Percentiles rank a stretch among this genome's conserved stretches.
phyloP scores from a whole-genome alignment of 1,284 basidiomycete species.

The Ceratobasidium sp. region DNA sequence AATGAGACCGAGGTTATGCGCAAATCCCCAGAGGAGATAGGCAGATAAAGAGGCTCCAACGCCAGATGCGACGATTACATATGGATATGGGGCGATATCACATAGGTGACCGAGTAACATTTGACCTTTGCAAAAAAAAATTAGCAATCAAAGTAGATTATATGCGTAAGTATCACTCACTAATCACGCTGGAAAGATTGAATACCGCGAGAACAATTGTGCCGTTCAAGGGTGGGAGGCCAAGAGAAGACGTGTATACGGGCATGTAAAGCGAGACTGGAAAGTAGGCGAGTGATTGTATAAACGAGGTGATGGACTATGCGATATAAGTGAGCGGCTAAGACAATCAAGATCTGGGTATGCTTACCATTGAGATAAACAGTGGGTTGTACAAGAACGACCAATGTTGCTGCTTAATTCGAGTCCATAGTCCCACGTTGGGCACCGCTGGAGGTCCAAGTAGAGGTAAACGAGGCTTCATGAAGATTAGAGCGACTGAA shows the following conservation, averaged over 20 bases:
- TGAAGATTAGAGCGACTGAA: conserved; percentile 41
- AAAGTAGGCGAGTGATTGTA: conserved; percentile 47
- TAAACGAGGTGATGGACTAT: conserved; percentile 37
- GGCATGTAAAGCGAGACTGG: conserved; percentile 47
- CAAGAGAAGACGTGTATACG: conserved; percentile 44
- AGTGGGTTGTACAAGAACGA: conserved; percentile 41
- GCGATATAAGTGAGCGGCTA: too few species aligned
- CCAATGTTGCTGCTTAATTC: conserved; percentile 34
- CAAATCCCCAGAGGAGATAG: conserved; percentile 47
- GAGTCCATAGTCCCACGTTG: background rate
- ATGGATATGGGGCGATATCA: conserved; percentile 43
- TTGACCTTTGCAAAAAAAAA: conserved; percentile 35
- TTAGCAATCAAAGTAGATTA: background rate
- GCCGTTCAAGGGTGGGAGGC: conserved; percentile 41
- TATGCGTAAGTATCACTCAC: conserved; percentile 1
- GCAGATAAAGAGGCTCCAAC: conserved; percentile 43
- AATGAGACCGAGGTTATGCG: conserved; percentile 42
- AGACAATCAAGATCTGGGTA: too few species aligned
- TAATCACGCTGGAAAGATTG: conserved; percentile 44
- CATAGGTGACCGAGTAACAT: conserved; percentile 48
- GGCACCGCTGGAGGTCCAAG: background rate
- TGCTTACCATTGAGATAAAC: conserved; percentile 41
- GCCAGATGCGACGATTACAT: conserved; percentile 42
- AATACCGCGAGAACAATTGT: conserved; percentile 47
- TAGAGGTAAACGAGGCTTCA: conserved; percentile 40